These are phyloP conservation scores for Westerdykella aurantiaca DNA, from an alignment of 2,329 filamentous ascomycete species.

Conservation along the genomic window DNA sequence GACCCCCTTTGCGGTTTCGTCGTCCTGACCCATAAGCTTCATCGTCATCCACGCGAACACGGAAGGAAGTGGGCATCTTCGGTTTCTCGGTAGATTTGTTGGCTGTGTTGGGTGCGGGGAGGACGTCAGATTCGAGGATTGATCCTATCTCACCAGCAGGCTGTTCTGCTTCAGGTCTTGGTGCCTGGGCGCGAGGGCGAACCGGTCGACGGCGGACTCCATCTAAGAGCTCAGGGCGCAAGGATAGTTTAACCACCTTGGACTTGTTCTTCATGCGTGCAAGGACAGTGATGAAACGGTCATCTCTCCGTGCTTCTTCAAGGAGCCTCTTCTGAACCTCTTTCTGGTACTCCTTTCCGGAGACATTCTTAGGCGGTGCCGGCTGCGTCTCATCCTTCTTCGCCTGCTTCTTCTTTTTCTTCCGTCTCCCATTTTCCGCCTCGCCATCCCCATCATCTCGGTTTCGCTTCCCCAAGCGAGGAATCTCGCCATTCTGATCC, in stretches of 20 bases:
- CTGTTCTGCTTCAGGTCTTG: slow-evolving; percentile 23
- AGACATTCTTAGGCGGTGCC: slow-evolving; percentile 37
- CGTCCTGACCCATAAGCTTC: slow-evolving; percentile 35
- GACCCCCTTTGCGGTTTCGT: neutral
- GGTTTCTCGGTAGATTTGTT: slow-evolving; percentile 17
- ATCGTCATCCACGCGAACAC: slow-evolving; percentile 37
- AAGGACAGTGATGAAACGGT: slow-evolving; percentile 43
- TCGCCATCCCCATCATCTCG: slow-evolving; percentile 22
- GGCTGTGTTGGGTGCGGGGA: slow-evolving; percentile 13
- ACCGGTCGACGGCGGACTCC: slow-evolving; percentile 29
- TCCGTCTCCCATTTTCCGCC: slow-evolving; percentile 12
- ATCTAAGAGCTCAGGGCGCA: slow-evolving; percentile 35
- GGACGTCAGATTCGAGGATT: slow-evolving; percentile 36
- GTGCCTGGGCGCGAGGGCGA: slow-evolving; percentile 17
- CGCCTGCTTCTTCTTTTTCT: slow-evolving; percentile 26
- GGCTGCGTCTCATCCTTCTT: slow-evolving; percentile 35
- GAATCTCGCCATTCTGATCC: slow-evolving; percentile 21
- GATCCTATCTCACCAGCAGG: slow-evolving; percentile 14
- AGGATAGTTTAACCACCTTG: slow-evolving; percentile 38
- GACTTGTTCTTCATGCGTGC: slow-evolving; percentile 43
- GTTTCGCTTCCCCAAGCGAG: slow-evolving; percentile 28
- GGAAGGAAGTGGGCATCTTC: slow-evolving; percentile 32
- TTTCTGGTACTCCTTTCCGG: slow-evolving; percentile 44
- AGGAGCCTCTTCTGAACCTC: slow-evolving; percentile 42
- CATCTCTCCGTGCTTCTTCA: slow-evolving; percentile 40